Conservation (phyloP, 2,329 filamentous ascomycete species). For the Scleromitrula shiraiana region DNA sequence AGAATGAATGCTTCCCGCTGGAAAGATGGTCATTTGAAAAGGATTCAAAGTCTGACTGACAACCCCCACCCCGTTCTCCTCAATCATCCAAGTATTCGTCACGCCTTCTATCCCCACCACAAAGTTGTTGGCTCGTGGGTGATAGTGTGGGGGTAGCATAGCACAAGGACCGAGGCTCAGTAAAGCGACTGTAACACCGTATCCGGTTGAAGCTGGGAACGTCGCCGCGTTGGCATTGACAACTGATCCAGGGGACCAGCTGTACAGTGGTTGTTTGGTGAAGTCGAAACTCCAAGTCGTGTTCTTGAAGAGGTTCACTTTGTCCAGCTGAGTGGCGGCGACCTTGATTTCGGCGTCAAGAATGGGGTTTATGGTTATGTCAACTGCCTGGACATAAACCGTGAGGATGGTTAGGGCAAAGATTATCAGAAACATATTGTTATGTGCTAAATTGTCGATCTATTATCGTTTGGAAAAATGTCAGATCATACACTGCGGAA, state of each 20-base stretch:
- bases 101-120: conserved; percentile 41
- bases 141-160: conserved; percentile 43
- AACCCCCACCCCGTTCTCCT: conserved; percentile 41
- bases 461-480: too few relatives aligned
- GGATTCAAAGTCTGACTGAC: conserved; percentile 35
- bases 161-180: conserved; percentile 42
- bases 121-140: conserved; percentile 42
- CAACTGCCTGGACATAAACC: conserved; percentile 27
- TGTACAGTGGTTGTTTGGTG: conserved; percentile 34
- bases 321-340: conserved; percentile 39
- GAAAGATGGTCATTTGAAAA: conserved; percentile 43
- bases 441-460: too few relatives aligned
- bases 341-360: conserved; percentile 33
- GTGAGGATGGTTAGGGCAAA: neutral
- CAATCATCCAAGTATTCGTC: conserved; percentile 43
- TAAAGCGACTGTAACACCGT: conserved; percentile 40
- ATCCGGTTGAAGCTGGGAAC: conserved; percentile 39
- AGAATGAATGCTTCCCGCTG: conserved; percentile 38
- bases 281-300: conserved; percentile 43
- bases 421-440: too few relatives aligned
- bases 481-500: neutral
- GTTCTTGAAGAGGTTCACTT: conserved; percentile 34
- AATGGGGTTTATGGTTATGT: conserved; percentile 33
- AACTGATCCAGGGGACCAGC: conserved; percentile 38
- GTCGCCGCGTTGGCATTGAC: conserved; percentile 44